These are phyloP conservation scores for Cladorrhinum sp. DNA, from an alignment of 2,329 filamentous ascomycete genomes.

Conservation along the genomic window DNA sequence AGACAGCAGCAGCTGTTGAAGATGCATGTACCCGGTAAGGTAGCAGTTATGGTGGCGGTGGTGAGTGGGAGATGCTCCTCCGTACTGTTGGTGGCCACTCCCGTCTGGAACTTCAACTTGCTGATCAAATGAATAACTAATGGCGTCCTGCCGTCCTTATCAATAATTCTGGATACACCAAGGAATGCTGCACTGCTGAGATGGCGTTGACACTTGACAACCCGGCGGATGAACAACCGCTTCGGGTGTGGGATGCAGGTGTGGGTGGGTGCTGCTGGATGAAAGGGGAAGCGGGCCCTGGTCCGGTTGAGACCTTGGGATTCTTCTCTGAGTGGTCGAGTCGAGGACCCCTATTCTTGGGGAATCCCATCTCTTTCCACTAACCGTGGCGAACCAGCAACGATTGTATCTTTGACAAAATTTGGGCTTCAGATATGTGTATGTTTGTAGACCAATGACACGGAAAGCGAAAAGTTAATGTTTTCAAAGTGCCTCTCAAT, in stretches of 20 bases:
- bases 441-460: neutral
- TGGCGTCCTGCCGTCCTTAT: neutral
- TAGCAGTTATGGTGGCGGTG: neutral
- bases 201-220: too few species aligned
- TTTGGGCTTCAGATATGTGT: neutral
- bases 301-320: neutral
- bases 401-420: neutral
- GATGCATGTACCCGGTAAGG: neutral
- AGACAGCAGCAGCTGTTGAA: neutral
- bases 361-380: neutral
- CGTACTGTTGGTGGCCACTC: neutral
- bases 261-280: neutral
- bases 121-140: neutral
- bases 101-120: neutral
- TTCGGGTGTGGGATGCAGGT: neutral
- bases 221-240: too few species aligned
- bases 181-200: neutral
- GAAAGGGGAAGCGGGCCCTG: neutral
- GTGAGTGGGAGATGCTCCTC: neutral
- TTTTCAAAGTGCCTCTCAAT: neutral
- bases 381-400: neutral
- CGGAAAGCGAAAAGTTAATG: neutral
- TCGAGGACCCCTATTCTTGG: neutral
- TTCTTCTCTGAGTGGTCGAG: neutral
- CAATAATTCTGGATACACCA: neutral